Percentiles rank a stretch among this genome's conserved stretches.
These are phyloP conservation scores for Phytophthora cryptogea DNA, from an alignment of 352 stramenopile species.

Conservation along the genomic window DNA sequence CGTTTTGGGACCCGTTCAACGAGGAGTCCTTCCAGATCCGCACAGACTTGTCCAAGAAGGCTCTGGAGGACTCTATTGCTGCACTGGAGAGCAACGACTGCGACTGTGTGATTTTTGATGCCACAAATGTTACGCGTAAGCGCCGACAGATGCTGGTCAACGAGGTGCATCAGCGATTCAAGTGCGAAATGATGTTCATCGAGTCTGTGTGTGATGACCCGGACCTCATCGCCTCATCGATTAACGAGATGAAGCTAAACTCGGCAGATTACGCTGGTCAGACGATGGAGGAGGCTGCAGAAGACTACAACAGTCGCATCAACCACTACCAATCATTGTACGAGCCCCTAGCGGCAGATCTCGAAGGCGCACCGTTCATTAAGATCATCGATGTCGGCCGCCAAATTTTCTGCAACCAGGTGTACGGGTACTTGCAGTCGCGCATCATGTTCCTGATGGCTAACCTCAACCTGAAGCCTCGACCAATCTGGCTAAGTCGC, in stretches of 20 bases:
- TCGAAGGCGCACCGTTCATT: slow-evolving; percentile 73
- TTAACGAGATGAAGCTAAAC: slow-evolving; percentile 88
- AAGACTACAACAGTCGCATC: slow-evolving; percentile 82
- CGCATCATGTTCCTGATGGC: slow-evolving; percentile 96
- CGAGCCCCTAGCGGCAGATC: slow-evolving; percentile 58
- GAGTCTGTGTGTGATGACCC: slow-evolving; percentile 79
- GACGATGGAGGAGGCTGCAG: slow-evolving; percentile 72
- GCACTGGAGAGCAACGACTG: slow-evolving; percentile 70
- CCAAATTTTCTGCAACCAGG: slow-evolving; percentile 86
- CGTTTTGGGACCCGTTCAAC: slow-evolving; percentile 84
- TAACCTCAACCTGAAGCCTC: slow-evolving; percentile 94
- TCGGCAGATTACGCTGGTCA: slow-evolving; percentile 76
- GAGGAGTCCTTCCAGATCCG: slow-evolving; percentile 72
- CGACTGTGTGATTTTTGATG: slow-evolving; percentile 85
- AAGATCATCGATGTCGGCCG: slow-evolving; percentile 82
- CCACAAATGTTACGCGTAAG: slow-evolving; percentile 80
- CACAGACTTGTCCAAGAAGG: slow-evolving; percentile 68
- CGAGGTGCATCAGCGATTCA: slow-evolving; percentile 61
- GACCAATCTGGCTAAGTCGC: slow-evolving; percentile 96
- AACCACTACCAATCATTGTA: slow-evolving; percentile 81
- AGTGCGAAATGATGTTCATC: slow-evolving; percentile 86
- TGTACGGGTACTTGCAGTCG: slow-evolving; percentile 86
- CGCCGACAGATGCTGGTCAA: slow-evolving; percentile 63
- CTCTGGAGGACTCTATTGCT: slow-evolving; percentile 70
- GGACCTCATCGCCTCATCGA: slow-evolving; percentile 75